Evolutionary conservation across 768 basidiomycete species (phyloP).

Genomic region (Naematelia aurantialba): DNA sequence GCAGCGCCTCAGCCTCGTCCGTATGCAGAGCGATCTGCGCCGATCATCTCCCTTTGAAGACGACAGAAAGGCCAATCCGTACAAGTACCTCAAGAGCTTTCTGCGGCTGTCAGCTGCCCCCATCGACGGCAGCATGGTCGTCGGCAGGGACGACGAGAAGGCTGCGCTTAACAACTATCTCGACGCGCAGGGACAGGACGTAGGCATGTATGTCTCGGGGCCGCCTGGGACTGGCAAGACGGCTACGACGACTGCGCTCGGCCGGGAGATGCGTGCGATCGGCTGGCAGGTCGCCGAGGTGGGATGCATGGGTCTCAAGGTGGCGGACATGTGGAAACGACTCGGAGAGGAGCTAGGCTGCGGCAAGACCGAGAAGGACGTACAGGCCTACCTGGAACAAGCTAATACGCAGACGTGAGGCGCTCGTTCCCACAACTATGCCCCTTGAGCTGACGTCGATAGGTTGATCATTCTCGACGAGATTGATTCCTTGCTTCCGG

Average conservation of each 20-base stretch:
- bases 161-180: slow-evolving; percentile 32
- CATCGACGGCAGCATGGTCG: slow-evolving; percentile 17
- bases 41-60: slow-evolving; percentile 5
- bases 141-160: slow-evolving; percentile 47
- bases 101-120: slow-evolving; percentile 35
- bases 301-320: slow-evolving; percentile 49
- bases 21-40: slow-evolving; percentile 18
- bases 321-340: slow-evolving; percentile 42
- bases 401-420: slow-evolving; percentile 19
- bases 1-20: slow-evolving; percentile 31
- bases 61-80: slow-evolving; percentile 29
- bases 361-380: slow-evolving; percentile 31
- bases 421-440: neutral
- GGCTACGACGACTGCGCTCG: slow-evolving; percentile 44
- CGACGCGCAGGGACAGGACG: slow-evolving; percentile 16
- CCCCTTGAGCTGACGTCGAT: slow-evolving; percentile 9
- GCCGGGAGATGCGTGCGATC: slow-evolving; percentile 20
- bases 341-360: slow-evolving; percentile 39
- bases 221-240: slow-evolving; percentile 83
- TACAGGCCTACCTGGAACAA: slow-evolving; percentile 14
- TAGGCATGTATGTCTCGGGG: slow-evolving; percentile 71
- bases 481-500: slow-evolving; percentile 49
- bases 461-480: slow-evolving; percentile 51
- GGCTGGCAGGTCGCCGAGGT: slow-evolving; percentile 43
- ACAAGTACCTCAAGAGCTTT: slow-evolving; percentile 45